Base-by-base conservation (phyloP, 2,329 filamentous ascomycete species). In the Septoria petroselini region DNA sequence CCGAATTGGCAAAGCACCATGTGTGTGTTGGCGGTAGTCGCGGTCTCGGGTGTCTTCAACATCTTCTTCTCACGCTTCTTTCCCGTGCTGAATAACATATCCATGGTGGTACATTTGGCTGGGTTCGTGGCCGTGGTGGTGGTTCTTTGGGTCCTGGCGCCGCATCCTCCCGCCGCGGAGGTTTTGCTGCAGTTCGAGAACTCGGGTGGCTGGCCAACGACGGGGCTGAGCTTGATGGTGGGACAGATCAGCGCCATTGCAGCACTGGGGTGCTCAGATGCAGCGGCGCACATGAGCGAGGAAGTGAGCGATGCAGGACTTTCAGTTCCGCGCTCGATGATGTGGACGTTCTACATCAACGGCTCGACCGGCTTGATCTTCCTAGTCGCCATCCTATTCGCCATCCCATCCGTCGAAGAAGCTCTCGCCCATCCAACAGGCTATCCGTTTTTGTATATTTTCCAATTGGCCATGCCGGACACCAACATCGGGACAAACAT, bases 141-240 rank as follows among this genome's bases (percentile, higher is more conserved):
- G 8, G 52, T 52, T 0, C 27, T 57, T 1, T 57, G 55, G 55
- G 52, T 54, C 3, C 49, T 57, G 2, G 52, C 55, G 23, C 55
- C 55, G 9, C 55, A 57, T 47, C 50, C 50, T 4, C 53, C 55
- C 7, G 57, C 65, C n/a, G 33, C 54, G 25, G 59, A 67, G 30
- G 65, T 67, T 19, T 65, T 66, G 29, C 27, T 59, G 1, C 41
- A 61, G 33, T 61, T 64, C 42, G 50, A 53, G 14, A 61, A 64
- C 33, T 50, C 51, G 12, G 58, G 60, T 6, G 63, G 62, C 7
- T 67, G 60, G 59, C 40, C 51, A 7, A 63, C 58, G 23, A 58
- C 61, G 43, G 62, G 62, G 3, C 48, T 63, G 12, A 59, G 59
- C 4, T 59, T 60, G 35, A 55, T 66, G 39, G 55, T 63, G 17